Evolutionary conservation across 176 grass and related monocot genomes (phyloP).

Genomic region (Aegilops speltoides): DNA sequence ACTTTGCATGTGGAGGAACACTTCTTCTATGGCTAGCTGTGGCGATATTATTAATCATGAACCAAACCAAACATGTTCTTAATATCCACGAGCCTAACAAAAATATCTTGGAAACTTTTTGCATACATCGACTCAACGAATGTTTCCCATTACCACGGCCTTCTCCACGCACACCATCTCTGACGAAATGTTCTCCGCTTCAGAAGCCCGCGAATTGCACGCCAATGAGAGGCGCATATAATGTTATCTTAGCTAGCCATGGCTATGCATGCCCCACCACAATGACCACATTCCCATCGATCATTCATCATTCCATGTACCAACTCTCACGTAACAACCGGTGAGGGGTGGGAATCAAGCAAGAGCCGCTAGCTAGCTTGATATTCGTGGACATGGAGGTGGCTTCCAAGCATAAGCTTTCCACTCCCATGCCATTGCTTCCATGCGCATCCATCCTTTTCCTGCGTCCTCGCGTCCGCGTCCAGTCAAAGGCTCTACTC

Average conservation of each 20-base stretch:
- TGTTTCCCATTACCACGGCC: too few species aligned
- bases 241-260: neutral
- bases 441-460: neutral
- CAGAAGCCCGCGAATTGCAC: neutral
- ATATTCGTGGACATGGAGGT: neutral
- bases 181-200: neutral
- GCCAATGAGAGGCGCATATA: neutral
- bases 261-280: neutral
- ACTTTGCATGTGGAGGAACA: too few species aligned
- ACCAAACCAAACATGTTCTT: too few species aligned
- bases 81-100: too few species aligned
- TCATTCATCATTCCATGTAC: neutral
- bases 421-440: neutral
- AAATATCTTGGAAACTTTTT: too few species aligned
- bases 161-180: neutral
- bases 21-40: too few species aligned
- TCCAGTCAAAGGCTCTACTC: neutral
- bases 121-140: too few species aligned
- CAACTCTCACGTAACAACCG: conserved; percentile 1
- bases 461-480: neutral
- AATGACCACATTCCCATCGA: too few species aligned
- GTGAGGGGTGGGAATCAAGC: neutral
- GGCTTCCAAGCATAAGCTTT: conserved; percentile 34
- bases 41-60: too few species aligned
- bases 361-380: neutral